These are phyloP conservation scores for Aciculosporium take DNA, from an alignment of 2,329 filamentous ascomycete species.

Conservation along the genomic window DNA sequence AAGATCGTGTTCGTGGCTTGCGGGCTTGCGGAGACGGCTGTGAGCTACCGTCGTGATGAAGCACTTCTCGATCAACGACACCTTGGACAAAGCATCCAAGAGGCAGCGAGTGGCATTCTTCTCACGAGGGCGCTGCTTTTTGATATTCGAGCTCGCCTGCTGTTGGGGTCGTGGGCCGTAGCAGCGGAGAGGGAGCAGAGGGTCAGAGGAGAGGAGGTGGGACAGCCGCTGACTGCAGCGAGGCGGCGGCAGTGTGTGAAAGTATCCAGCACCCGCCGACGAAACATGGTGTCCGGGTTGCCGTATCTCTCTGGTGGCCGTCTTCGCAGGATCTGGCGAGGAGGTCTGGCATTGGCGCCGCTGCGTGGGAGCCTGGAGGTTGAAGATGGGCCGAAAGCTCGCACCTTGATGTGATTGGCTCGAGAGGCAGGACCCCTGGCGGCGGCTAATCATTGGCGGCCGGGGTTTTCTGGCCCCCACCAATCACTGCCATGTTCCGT, in stretches of 20 bases:
- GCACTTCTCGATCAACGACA: background rate
- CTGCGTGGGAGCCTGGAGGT: background rate
- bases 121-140: background rate
- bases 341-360: constrained; percentile 3
- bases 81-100: background rate
- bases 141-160: background rate
- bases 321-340: too few species aligned
- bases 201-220: background rate
- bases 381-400: background rate
- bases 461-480: background rate
- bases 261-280: too few species aligned
- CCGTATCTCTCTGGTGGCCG: too few species aligned
- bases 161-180: background rate
- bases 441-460: constrained; percentile 6
- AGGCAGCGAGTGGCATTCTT: background rate
- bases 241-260: background rate
- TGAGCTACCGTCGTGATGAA: background rate
- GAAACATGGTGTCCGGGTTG: too few species aligned
- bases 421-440: background rate
- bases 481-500: too few species aligned
- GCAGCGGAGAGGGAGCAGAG: background rate
- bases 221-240: background rate
- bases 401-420: constrained; percentile 1
- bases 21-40: background rate
- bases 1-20: background rate